Evolutionary conservation across 2,329 filamentous ascomycete genomes (phyloP).

Genomic region (Helotiales sp.): DNA sequence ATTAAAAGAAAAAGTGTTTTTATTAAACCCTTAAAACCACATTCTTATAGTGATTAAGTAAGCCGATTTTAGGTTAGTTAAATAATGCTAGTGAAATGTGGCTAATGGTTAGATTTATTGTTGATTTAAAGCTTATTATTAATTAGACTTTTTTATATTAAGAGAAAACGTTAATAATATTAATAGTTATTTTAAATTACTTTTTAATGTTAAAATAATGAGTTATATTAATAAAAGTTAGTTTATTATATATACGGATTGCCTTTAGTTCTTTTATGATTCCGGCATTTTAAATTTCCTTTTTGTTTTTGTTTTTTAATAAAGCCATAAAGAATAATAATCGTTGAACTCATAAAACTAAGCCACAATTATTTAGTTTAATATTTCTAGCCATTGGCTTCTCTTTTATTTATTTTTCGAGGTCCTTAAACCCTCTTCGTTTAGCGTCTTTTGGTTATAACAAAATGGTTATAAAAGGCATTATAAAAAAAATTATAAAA

Average conservation of each 20-base stretch:
- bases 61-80: too few relatives aligned
- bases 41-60: too few relatives aligned
- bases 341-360: background rate
- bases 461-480: background rate
- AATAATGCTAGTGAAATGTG: too few relatives aligned
- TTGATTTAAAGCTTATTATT: too few relatives aligned
- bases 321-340: background rate
- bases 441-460: background rate
- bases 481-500: background rate
- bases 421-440: background rate
- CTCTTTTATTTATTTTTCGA: background rate
- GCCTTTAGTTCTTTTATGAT: background rate
- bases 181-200: background rate
- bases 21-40: too few relatives aligned
- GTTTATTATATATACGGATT: background rate
- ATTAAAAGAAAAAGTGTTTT: too few relatives aligned
- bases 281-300: background rate
- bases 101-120: constrained; percentile 1
- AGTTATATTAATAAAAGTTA: background rate
- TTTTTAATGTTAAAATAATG: background rate
- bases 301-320: background rate
- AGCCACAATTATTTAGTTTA: background rate
- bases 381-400: background rate
- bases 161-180: background rate
- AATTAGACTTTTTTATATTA: background rate